Base-by-base conservation (phyloP, 75 land plant species). In the Azolla pinnata region DNA sequence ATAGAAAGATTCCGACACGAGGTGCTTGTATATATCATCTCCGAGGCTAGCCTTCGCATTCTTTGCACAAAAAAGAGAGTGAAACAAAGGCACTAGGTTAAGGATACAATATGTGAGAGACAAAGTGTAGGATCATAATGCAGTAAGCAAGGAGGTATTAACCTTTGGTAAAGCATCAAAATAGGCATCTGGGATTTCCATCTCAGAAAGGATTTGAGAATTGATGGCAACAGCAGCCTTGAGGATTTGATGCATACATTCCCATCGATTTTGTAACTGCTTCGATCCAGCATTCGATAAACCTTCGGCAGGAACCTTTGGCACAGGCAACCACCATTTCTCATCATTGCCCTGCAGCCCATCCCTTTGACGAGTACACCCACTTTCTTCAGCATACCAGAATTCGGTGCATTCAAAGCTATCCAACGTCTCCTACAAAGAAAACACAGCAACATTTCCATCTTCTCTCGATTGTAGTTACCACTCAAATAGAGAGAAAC, bases 261-360 rank as follows among this genome's bases (percentile, higher is more conserved):
- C 88, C 17, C 84, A 71, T 60, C 79, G 83, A 61, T 88, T 82
- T 44, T 84, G 82, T 69, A 88, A 59, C 0, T 70, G 72, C 61
- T 77, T 88, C 65, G 75, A 79, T 5, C 75, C 57, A 40, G 61
- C 51, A 24, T 81, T 81, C 30, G 30, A 68, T 7, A 84, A 81
- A 7, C 93, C 88, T 29, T 73, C 56, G 45, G 69, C 60, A 52
- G 93, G 93, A 29, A 88, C 88, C 19, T 76, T 59, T 27, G 85
- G 89, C 1, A 76, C 67, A 4, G 93, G 93, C 2, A 88, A 67
- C 93, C 93, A 88, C 93, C 93, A 88, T 55, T 88, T 88, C 29
- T 88, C 89, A 28, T 80, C 87, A 46, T 84, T 78, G 0, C 83
- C 68, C 53, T 66, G 76, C 29, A 77, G 62, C 14, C 63, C 74